These are phyloP conservation scores for Penicillium sp. DNA, from an alignment of 2,329 filamentous ascomycete genomes.

Conservation along the genomic window DNA sequence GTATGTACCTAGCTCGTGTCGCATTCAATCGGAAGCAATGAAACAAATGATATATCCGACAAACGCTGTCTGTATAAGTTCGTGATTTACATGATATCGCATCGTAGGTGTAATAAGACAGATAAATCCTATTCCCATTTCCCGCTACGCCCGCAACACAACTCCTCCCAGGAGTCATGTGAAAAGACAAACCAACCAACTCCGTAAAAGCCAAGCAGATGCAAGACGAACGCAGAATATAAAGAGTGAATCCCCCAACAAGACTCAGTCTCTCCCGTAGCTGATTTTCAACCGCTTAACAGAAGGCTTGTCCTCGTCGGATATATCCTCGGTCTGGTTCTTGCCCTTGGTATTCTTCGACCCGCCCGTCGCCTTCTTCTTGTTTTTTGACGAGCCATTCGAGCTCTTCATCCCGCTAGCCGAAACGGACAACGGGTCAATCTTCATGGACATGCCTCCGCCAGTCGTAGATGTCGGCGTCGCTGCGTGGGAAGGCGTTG, in stretches of 20 bases:
- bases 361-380: slow-evolving; percentile 41
- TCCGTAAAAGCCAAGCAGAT: slow-evolving; percentile 11
- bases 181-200: slow-evolving; percentile 10
- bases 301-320: slow-evolving; percentile 42
- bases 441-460: slow-evolving; percentile 28
- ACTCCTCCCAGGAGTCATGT: slow-evolving; percentile 5
- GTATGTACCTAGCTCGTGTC: neutral
- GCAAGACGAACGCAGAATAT: neutral
- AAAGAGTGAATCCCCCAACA: neutral
- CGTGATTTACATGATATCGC: slow-evolving; percentile 15
- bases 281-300: slow-evolving; percentile 48
- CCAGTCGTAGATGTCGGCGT: slow-evolving; percentile 45
- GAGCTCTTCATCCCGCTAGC: slow-evolving; percentile 20
- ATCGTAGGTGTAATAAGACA: slow-evolving; percentile 3
- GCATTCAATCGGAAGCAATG: neutral
- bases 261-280: slow-evolving; percentile 43
- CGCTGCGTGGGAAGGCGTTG: slow-evolving; percentile 48
- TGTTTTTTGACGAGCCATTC: slow-evolving; percentile 39
- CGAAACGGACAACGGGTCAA: slow-evolving; percentile 17
- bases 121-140: slow-evolving; percentile 3
- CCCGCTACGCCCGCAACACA: slow-evolving; percentile 3
- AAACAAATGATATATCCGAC: neutral
- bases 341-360: slow-evolving; percentile 31
- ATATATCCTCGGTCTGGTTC: slow-evolving; percentile 34
- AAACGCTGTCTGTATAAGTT: slow-evolving; percentile 9